Base-by-base conservation (phyloP, 2,329 filamentous ascomycete genomes). In the Colletotrichum sp. region DNA sequence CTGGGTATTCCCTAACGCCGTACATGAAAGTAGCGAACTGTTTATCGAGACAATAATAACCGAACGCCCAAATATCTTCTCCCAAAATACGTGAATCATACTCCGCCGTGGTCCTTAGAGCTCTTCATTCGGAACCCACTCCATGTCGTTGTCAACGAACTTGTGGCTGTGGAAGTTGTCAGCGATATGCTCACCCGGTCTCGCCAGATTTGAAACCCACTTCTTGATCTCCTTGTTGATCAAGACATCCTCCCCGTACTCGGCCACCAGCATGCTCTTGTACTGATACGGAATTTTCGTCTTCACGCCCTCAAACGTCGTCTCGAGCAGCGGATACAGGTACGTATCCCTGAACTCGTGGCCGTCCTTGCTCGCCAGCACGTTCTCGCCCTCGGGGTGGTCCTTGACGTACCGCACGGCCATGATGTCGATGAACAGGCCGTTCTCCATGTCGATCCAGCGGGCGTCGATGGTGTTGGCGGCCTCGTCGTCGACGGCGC, bases 281-380 rank as follows among this genome's bases (percentile, higher is more conserved):
- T 92, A 93, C 9, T 87, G 85, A 79, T 89, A 92, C 0, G 94
- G 94, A 28, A 95, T 92, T 83, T 92, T 92, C 62, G 90, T 93
- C 1, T 89, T 86, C 0, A 92, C 89, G 1, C 92, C 93, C 80
- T 95, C 94, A 72, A 94, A 95, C 2, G 87, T 89, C 2, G 92
- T 94, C 76, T 92, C 89, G n/a, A 92, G 88, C 80, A 96, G 85
- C 0, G 94, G 94, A 80, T 92, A 95, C 13, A 96, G 86, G 71
- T 94, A 89, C 1, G 87, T 89, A 72, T 90, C 88, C 86, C 89
- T 57, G 77, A 87, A 89, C 79, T 89, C 85, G 72, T 90, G 88
- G 4, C 88, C 87, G 77, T 89, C 86, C 79, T 91, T 91, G 80
- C 88, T 88, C 60, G 85, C 87, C 69, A 91, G 78, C 52, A 90